Base-by-base conservation (phyloP, 495 filamentous ascomycete genomes). In the Bathelium albidoporum region DNA sequence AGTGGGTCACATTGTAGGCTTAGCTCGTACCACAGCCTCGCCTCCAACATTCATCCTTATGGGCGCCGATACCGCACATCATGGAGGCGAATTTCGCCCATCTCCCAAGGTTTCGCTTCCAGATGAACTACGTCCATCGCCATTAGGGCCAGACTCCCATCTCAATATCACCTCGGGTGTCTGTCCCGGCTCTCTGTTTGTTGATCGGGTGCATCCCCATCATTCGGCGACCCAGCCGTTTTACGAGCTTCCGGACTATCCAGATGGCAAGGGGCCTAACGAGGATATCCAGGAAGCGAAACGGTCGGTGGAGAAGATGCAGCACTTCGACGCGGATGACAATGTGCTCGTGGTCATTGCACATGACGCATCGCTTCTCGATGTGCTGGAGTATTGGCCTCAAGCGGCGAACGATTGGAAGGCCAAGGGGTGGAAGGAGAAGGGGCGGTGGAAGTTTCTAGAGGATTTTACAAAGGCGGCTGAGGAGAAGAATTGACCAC, bases 31-130 rank as follows among this genome's bases (percentile, higher is more conserved):
- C 11, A 82, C 79, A 63, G 55, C 58, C 1, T 41, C 64, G 9
- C 70, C 74, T 1, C 76, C 79, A 22, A 80, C 78, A 7, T 86
- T 83, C 68, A 73, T 86, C 64, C 71, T 85, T 12, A 73, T 85
- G 73, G 80, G 78, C 14, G 83, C 78, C 11, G 84, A 86, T 65
- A 71, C 74, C 2, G 76, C 79, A 28, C 83, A 86, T 62, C 77
- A 82, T 65, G 70, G 72, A 0, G 83, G 81, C 31, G 73, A 79
- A 52, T 72, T 87, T 20, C 74, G 85, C 3, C 85, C 84, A 0
- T 78, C 77, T 18, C 61, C 66, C n/a, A 77, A 75, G 58, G 68
- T 76, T 4, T 81, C 81, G 0, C 63, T 86, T 24, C 83, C 83
- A 0, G 59, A 67, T 2, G 63, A 68, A 7, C 74, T 83, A 36